These are phyloP conservation scores for Aspergillus intermedius DNA, from an alignment of 2,329 filamentous ascomycete species.

Conservation along the genomic window DNA sequence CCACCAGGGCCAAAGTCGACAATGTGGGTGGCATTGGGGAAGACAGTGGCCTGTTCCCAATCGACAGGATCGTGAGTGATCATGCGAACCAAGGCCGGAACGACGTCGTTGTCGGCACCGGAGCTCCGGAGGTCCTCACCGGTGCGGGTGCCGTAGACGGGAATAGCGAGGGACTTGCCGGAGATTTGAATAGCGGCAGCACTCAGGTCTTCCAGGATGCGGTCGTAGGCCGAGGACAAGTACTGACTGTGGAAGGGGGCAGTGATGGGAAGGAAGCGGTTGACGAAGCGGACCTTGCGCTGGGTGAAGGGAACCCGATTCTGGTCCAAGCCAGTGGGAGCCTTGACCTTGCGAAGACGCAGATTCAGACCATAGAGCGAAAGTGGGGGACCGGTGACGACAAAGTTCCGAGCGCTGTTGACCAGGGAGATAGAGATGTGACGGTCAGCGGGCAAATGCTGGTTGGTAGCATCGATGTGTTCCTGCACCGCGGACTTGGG, in stretches of 20 bases:
- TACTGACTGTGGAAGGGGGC: conserved; percentile 98
- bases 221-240: conserved; percentile 69
- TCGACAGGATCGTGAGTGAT: conserved; percentile 92
- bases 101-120: conserved; percentile 71
- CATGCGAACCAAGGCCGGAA: conserved; percentile 79
- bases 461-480: conserved; percentile 93
- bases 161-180: conserved; percentile 65
- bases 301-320: conserved; percentile 90
- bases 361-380: conserved; percentile 95
- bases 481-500: conserved; percentile 83
- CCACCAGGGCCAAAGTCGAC: conserved; percentile 95
- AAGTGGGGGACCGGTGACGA: conserved; percentile 91
- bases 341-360: conserved; percentile 92
- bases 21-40: conserved; percentile 85
- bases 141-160: conserved; percentile 84
- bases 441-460: conserved; percentile 85
- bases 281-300: conserved; percentile 92
- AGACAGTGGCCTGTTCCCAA: conserved; percentile 92
- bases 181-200: conserved; percentile 62
- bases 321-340: conserved; percentile 93
- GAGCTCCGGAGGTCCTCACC: conserved; percentile 73
- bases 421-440: conserved; percentile 93
- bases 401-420: conserved; percentile 95
- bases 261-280: conserved; percentile 94
- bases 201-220: conserved; percentile 82